Percentiles rank a stretch among this genome's conserved stretches.
phyloP scores from a whole-genome alignment of 495 filamentous ascomycete species.

The Aspergillus nanangensis region DNA sequence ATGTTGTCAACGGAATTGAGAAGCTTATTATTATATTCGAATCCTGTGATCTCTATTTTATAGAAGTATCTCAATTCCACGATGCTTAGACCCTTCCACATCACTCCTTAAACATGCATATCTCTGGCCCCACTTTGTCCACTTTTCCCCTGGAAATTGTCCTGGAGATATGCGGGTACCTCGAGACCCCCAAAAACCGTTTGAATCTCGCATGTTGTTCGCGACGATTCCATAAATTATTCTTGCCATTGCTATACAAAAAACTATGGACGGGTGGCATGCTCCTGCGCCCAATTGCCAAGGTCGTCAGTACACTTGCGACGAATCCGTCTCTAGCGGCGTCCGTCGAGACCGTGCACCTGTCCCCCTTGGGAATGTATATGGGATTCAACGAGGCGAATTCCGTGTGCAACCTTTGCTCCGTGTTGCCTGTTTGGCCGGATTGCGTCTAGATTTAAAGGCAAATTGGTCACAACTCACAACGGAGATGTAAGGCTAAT shows the following conservation, averaged over 20 bases:
- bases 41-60: no score
- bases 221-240: neutral
- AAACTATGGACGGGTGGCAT: neutral
- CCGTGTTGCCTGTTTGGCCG: no score
- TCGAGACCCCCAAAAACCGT: neutral
- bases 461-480: no score
- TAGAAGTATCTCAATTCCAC: no score
- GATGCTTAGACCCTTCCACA: no score
- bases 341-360: neutral
- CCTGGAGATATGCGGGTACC: neutral
- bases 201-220: neutral
- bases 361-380: neutral
- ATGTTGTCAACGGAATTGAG: neutral
- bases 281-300: neutral
- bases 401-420: no score
- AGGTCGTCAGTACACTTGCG: neutral
- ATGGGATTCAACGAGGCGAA: neutral
- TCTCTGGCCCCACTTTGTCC: neutral
- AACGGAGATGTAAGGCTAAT: no score
- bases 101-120: neutral
- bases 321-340: neutral
- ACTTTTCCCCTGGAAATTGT: neutral
- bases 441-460: no score
- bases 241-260: neutral
- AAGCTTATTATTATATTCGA: no score